These are phyloP conservation scores for Taphrina wiesneri DNA, from an alignment of 1,139 yeast genomes.

Conservation along the genomic window DNA sequence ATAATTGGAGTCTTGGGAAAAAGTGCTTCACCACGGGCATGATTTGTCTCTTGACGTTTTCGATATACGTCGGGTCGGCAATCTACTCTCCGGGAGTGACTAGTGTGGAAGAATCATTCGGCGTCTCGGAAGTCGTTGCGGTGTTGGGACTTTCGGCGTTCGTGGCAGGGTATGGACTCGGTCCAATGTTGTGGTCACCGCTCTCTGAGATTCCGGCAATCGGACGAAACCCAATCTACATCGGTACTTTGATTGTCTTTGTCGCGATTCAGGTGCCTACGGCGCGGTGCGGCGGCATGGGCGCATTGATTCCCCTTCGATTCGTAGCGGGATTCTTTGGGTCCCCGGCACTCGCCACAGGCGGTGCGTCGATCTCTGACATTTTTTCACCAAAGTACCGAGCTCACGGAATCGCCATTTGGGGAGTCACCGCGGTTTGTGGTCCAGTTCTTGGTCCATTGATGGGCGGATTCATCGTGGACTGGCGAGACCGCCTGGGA, in stretches of 20 bases:
- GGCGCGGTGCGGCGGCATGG: slow-evolving; percentile 58
- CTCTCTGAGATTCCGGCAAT: slow-evolving; percentile 58
- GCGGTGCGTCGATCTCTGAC: slow-evolving; percentile 84
- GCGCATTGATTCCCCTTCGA: slow-evolving; percentile 59
- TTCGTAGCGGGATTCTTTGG: slow-evolving; percentile 80
- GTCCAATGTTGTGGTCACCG: slow-evolving; percentile 79
- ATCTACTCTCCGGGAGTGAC: slow-evolving; percentile 61
- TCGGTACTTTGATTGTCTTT: slow-evolving; percentile 53
- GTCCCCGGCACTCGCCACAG: slow-evolving; percentile 82
- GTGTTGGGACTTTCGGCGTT: slow-evolving; percentile 70
- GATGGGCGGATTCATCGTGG: slow-evolving; percentile 75
- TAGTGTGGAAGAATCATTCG: slow-evolving; percentile 53
- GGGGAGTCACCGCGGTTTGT: slow-evolving; percentile 55
- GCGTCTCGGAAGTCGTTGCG: slow-evolving; percentile 75
- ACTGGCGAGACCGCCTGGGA: slow-evolving; percentile 41
- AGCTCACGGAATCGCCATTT: slow-evolving; percentile 52
- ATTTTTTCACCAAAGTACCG: slow-evolving; percentile 68
- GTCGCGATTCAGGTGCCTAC: slow-evolving; percentile 62
- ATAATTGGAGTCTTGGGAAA: slow-evolving; percentile 54
- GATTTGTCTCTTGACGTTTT: slow-evolving; percentile 44
- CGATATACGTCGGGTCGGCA: slow-evolving; percentile 48
- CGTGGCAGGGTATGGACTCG: slow-evolving; percentile 60
- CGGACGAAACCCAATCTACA: slow-evolving; percentile 54
- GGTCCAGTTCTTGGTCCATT: slow-evolving; percentile 81
- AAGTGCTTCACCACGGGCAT: slow-evolving; percentile 44